Percentiles rank a stretch among this genome's conserved stretches.
phyloP scores from a whole-genome alignment of 2,329 filamentous ascomycete species.

The Colletotrichum sublineola region DNA sequence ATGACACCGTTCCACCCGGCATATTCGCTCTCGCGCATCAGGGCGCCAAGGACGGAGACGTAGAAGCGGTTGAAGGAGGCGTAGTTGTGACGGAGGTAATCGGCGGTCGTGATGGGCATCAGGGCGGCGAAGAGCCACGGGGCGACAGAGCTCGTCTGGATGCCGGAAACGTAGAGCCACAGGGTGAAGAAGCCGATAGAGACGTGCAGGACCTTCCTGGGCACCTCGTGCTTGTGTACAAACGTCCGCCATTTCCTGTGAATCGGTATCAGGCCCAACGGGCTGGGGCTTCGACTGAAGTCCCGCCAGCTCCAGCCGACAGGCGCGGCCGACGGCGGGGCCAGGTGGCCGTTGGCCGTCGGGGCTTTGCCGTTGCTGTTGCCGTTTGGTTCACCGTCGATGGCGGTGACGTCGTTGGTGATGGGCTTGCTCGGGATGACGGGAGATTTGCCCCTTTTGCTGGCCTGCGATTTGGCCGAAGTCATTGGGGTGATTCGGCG shows the following conservation, averaged over 20 bases:
- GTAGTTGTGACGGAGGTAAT: slow-evolving; percentile 86
- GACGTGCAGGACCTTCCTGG: slow-evolving; percentile 91
- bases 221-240: slow-evolving; percentile 97
- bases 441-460: slow-evolving; percentile 49
- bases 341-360: slow-evolving; percentile 75
- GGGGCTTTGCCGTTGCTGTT: slow-evolving; percentile 46
- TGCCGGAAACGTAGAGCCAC: slow-evolving; percentile 84
- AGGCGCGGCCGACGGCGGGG: slow-evolving; percentile 70
- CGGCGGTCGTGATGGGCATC: slow-evolving; percentile 85
- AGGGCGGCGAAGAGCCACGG: slow-evolving; percentile 86
- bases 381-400: slow-evolving; percentile 46
- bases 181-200: slow-evolving; percentile 96
- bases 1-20: slow-evolving; percentile 96
- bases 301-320: slow-evolving; percentile 84
- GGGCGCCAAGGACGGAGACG: slow-evolving; percentile 83
- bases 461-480: slow-evolving; percentile 57
- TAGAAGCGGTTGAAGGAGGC: slow-evolving; percentile 88
- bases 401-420: slow-evolving; percentile 42
- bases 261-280: slow-evolving; percentile 93
- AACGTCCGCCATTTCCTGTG: slow-evolving; percentile 92
- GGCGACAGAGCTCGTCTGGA: slow-evolving; percentile 82
- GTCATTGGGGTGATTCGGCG: slow-evolving; percentile 68
- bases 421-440: slow-evolving; percentile 42
- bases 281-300: slow-evolving; percentile 91
- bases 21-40: slow-evolving; percentile 98